A percentile compares a stretch with the other conserved stretches of the same genome.
phyloP scores from a whole-genome alignment of 768 basidiomycete genomes.

The Obba rivulosa region DNA sequence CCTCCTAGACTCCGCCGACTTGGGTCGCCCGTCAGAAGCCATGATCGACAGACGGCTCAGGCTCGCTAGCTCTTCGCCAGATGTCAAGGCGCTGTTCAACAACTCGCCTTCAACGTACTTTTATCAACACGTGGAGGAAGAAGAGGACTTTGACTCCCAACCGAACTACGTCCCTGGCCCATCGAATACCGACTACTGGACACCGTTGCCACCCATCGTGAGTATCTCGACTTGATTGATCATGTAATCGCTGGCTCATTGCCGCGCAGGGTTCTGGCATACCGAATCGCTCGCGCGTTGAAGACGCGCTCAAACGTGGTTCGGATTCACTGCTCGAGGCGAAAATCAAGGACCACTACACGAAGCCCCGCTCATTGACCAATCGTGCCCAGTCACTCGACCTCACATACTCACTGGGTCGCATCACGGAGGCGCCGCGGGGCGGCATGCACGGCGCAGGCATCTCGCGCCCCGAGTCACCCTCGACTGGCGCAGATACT shows the following conservation, averaged over 20 bases:
- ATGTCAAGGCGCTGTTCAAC: constrained; percentile 94
- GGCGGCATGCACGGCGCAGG: constrained; percentile 27
- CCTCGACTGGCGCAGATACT: constrained; percentile 47
- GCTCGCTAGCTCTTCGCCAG: constrained; percentile 84
- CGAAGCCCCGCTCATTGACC: constrained; percentile 75
- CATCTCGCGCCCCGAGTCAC: constrained; percentile 70
- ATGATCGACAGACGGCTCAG: constrained; percentile 70
- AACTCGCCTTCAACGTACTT: constrained; percentile 72
- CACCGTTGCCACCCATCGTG: constrained; percentile 71
- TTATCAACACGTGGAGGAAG: constrained; percentile 74
- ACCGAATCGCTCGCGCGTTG: constrained; percentile 61
- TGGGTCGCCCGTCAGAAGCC: constrained; percentile 64
- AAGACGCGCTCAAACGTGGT: constrained; percentile 75
- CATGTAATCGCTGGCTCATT: constrained; percentile 12
- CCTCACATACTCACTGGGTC: constrained; percentile 77
- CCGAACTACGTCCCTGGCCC: constrained; percentile 50
- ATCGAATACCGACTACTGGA: constrained; percentile 63
- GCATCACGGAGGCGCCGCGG: constrained; percentile 62
- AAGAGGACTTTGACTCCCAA: constrained; percentile 48
- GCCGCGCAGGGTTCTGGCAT: constrained; percentile 57
- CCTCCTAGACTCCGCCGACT: constrained; percentile 66
- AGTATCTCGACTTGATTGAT: constrained; percentile 25
- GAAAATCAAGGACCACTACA: constrained; percentile 71
- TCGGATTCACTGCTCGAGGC: constrained; percentile 82
- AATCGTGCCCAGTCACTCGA: constrained; percentile 90